Percentiles rank a stretch among this genome's conserved stretches.
These are phyloP conservation scores for Stagonosporopsis chrysanthemi DNA, from an alignment of 2,329 filamentous ascomycete species.

Conservation along the genomic window DNA sequence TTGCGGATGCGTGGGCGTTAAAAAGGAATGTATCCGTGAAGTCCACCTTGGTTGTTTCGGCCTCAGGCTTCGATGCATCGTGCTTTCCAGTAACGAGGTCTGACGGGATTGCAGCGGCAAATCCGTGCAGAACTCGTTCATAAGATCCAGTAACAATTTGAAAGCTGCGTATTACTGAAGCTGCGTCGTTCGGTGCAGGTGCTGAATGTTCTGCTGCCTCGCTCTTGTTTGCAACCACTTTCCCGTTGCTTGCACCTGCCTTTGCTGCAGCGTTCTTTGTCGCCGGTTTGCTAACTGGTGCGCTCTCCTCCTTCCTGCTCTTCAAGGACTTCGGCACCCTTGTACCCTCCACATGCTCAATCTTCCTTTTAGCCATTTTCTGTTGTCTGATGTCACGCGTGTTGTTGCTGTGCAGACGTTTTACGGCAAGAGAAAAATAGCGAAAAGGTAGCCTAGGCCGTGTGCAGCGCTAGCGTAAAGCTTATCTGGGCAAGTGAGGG, in stretches of 20 bases:
- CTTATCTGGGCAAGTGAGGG: constrained; percentile 31
- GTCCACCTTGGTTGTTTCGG: constrained; percentile 55
- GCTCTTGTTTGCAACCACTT: constrained; percentile 21
- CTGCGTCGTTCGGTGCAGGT: constrained; percentile 13
- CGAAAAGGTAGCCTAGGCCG: constrained; percentile 27
- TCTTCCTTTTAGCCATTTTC: constrained; percentile 49
- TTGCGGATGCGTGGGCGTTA: constrained; percentile 88
- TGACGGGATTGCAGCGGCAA: constrained; percentile 74
- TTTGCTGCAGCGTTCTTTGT: constrained; percentile 23
- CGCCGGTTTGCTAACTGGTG: constrained; percentile 28
- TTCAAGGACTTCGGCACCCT: constrained; percentile 34
- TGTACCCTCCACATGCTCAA: constrained; percentile 32
- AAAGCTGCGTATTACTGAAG: constrained; percentile 57
- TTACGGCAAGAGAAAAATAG: constrained; percentile 23
- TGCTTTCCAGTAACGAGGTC: constrained; percentile 40
- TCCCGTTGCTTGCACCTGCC: constrained; percentile 20
- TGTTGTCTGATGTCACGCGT: constrained; percentile 15
- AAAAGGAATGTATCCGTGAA: constrained; percentile 96
- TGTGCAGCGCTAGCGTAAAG: constrained; percentile 28
- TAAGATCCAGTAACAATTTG: constrained; percentile 95
- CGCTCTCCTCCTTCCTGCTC: constrained; percentile 35
- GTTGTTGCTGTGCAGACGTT: constrained; percentile 21
- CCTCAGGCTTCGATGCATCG: constrained; percentile 26
- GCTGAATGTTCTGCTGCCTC: constrained; percentile 24
- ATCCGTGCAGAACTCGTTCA: constrained; percentile 88